Evolutionary conservation across 768 basidiomycete species (phyloP), one percentile per base, ranked within the genome.

Genomic region (Boletus fagicola): DNA sequence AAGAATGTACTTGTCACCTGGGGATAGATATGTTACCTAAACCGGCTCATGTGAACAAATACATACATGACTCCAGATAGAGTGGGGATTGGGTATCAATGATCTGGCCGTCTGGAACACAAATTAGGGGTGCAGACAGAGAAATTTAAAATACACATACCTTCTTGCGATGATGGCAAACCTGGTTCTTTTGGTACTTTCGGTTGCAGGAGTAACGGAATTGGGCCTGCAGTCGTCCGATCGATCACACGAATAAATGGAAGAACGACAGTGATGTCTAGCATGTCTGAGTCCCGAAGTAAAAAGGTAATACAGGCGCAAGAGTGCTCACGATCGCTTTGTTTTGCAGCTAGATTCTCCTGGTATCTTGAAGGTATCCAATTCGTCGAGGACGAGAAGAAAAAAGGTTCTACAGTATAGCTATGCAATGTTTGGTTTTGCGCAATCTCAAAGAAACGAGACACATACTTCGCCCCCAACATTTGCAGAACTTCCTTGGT

Each of bases 291-390:
- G 52, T n/a, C 22, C 49, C 26, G 10, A 13, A 46, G 20, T 12
- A 26, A 33, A 30, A 44, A 16, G 12, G n/a, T 5, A 51, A 66
- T 13, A 60, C 49, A 77, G 72, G 9, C 2, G 30, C 6, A 33
- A 33, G 77, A 73, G 42, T 69, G 24, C 83, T 62, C 61, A 86
- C 83, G 84, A 69, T 86, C 85, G 62, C 82, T 78, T 46, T 71
- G 39, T 1, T 69, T 68, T 16, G 65, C 63, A 5, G 60, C 36
- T 0, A 77, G 55, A 49, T 76, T 78, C 61, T 85, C 84, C 59
- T 84, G 80, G 51, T 81, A 88, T 53, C 84, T 79, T 1, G 83
- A 83, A 2, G 86, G 86, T 59, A 86, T 88, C 84, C 84, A 85
- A 57, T 83, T 85, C 3, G 83, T 65, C 2, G 83, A 81, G 1